Evolutionary conservation across 352 stramenopile species (phyloP).

Genomic region (Phytophthora syringae): DNA sequence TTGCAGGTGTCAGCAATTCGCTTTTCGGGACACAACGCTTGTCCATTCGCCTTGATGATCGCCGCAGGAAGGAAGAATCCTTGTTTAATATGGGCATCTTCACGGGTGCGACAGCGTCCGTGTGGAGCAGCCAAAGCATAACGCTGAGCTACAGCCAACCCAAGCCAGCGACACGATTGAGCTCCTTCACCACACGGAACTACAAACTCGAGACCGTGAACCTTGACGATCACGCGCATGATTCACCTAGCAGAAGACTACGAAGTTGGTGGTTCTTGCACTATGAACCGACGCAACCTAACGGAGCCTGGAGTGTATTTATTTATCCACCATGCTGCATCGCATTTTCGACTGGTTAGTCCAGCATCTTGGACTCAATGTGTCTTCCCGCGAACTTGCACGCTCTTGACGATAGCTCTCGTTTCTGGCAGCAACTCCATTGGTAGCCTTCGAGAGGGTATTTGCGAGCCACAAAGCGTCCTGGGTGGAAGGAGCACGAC

Average conservation of each 20-base stretch:
- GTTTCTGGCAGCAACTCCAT: conserved; percentile 87
- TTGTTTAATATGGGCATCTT: conserved; percentile 76
- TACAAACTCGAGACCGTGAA: conserved; percentile 72
- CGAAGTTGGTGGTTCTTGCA: too few species aligned
- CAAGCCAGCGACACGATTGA: conserved; percentile 88
- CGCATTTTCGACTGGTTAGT: conserved; percentile 31
- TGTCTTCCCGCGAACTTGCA: conserved; percentile 86
- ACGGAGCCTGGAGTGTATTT: conserved; percentile 18
- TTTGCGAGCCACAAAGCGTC: conserved; percentile 75
- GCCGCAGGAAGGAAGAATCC: conserved; percentile 82
- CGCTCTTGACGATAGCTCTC: conserved; percentile 72
- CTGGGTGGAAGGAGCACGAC: conserved; percentile 80
- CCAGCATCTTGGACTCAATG: conserved; percentile 68
- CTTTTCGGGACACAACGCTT: conserved; percentile 55
- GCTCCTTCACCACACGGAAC: conserved; percentile 81
- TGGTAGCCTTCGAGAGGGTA: conserved; percentile 85
- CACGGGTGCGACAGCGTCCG: conserved; percentile 72
- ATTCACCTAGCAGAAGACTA: too few species aligned
- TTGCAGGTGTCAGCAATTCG: conserved; percentile 70
- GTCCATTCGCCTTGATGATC: conserved; percentile 55
- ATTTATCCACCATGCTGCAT: conserved; percentile 19
- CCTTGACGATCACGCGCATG: conserved; percentile 77
- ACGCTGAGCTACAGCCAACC: conserved; percentile 75
- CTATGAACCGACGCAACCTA: conserved; percentile 21
- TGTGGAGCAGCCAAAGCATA: conserved; percentile 74